Percentiles rank a stretch among this genome's conserved stretches.
Conservation (phyloP, 1,284 basidiomycete species). For the Gymnopus androsaceus region DNA sequence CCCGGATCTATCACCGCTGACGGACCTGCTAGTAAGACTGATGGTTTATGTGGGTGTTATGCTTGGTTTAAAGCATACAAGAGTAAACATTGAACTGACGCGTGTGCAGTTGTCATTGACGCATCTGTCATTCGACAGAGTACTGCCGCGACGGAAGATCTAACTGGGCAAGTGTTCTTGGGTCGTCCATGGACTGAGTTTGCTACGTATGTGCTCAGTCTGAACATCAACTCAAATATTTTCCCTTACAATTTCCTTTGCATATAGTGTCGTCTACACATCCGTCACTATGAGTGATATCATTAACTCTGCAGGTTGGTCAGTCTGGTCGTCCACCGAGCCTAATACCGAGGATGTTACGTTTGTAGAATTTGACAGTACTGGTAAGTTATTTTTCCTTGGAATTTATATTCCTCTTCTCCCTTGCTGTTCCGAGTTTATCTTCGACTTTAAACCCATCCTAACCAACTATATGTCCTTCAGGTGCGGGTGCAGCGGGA, state of each 20-base stretch:
- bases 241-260: too few species aligned
- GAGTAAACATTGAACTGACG: background rate
- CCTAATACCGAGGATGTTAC: slow-evolving; percentile 32
- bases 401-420: too few species aligned
- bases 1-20: slow-evolving; percentile 33
- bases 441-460: background rate
- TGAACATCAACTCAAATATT: background rate
- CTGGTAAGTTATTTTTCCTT: slow-evolving; percentile 17
- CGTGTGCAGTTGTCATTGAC: slow-evolving; percentile 31
- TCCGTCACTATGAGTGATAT: slow-evolving; percentile 19
- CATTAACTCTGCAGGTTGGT: slow-evolving; percentile 33
- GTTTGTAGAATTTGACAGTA: slow-evolving; percentile 31
- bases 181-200: slow-evolving; percentile 35
- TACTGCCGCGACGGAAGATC: slow-evolving; percentile 20
- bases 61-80: background rate
- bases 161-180: slow-evolving; percentile 30
- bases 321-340: slow-evolving; percentile 26
- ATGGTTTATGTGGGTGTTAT: slow-evolving; percentile 4
- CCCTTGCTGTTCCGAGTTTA: too few species aligned
- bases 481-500: slow-evolving; percentile 29
- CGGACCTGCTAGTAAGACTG: slow-evolving; percentile 23
- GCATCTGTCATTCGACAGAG: slow-evolving; percentile 24
- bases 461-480: too few species aligned
- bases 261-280: slow-evolving; percentile 7
- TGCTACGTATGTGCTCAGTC: slow-evolving; percentile 12